Percentiles rank a stretch among this genome's conserved stretches.
These are phyloP conservation scores for Pseudonitzschia multiseries DNA, from an alignment of 108 stramenopile genomes.

Conservation along the genomic window DNA sequence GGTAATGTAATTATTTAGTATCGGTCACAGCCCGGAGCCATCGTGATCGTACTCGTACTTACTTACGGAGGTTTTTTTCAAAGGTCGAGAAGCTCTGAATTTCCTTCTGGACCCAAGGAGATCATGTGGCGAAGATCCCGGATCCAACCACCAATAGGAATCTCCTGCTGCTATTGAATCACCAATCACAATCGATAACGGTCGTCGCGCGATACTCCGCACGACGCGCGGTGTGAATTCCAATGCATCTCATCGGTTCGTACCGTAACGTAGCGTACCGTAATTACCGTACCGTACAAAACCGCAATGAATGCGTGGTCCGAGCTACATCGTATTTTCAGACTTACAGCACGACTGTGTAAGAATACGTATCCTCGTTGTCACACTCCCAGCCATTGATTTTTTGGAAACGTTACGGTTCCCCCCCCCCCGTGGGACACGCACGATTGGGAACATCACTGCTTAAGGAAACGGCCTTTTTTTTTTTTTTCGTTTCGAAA, in stretches of 20 bases:
- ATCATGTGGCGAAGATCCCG: neutral
- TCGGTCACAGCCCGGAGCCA: neutral
- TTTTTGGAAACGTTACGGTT: neutral
- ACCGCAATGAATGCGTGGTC: neutral
- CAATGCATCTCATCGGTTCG: no score
- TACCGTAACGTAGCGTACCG: no score
- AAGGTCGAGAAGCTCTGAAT: conserved; percentile 7
- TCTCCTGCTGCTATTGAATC: neutral
- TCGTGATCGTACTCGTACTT: neutral
- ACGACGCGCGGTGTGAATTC: no score
- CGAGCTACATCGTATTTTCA: neutral
- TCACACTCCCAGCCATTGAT: neutral
- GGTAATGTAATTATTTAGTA: no score
- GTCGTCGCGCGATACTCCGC: neutral
- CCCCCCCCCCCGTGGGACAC: neutral
- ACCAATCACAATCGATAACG: neutral
- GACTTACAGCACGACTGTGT: no score
- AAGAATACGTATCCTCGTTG: neutral
- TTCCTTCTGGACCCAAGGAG: conserved; percentile 1
- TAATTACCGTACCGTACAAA: neutral
- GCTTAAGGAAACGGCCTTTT: no score
- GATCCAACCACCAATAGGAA: neutral
- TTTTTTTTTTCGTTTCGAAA: no score
- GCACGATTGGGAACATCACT: neutral
- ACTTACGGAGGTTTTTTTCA: neutral